Base-by-base conservation (phyloP, 2,329 filamentous ascomycete species). In the Corinectria fuckeliana region DNA sequence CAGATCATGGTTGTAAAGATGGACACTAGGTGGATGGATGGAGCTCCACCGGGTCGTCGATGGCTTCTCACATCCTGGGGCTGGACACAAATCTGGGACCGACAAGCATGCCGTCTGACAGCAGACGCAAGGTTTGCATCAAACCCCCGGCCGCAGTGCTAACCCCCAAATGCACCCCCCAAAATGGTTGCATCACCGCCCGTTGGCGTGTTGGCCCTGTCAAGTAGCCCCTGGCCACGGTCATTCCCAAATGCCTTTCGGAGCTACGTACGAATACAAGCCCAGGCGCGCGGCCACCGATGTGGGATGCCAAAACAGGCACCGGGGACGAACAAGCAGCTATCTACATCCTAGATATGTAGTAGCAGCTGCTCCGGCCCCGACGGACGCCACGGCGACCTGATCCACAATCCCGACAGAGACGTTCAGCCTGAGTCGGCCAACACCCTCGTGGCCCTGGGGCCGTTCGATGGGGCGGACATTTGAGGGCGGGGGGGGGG, bases 181-280 rank as follows among this genome's bases (percentile, higher is more conserved):
- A 44, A 55, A 59, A 39, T 30, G n/a, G 57, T 52, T 56, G 47
- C 57, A 60, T 60, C 64, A 65, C 64, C 64, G 60, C 56, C 59
- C 50, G 55, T 65, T 55, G 57, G 45, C 55, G 52, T 50, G 55
- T 65, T 55, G 57, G 45, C 55, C 55, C 25, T 54, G 50, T 51
- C 36, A 44, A 66, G 44, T 60, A 50, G 58, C 56, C 67, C 67
- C 58, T 69, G 62, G 52, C 45, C 18, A 44, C 50, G n/a, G 60
- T 62, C 50, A 50, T 57, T 64, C 50, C 59, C 61, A 60, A 54
- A 55, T 39, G 32, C 14, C 25, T 52, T 21, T 53, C 36, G 42
- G 51, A 59, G 52, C 34, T 39, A 38, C 39, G 55, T 66, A n/a
- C n/a, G n/a, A n/a, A n/a, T n/a, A n/a, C 45, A 34, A 61, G 58